Conservation (phyloP, 768 basidiomycete genomes). For the Leucosporidium scottii region DNA sequence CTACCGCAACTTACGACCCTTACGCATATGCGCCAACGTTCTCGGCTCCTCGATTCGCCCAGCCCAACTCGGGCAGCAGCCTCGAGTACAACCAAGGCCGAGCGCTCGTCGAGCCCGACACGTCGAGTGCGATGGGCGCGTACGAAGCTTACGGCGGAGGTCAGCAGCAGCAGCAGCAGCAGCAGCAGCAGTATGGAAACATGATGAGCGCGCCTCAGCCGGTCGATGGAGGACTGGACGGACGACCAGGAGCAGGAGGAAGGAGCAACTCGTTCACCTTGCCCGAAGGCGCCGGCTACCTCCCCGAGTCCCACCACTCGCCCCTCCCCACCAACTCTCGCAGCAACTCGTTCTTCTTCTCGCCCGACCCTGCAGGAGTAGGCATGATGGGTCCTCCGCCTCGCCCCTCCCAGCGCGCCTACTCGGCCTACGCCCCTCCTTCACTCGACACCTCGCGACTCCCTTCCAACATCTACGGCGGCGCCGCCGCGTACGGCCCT, state of each 20-base stretch:
- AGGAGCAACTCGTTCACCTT: neutral
- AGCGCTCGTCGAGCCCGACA: neutral
- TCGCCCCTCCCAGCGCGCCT: neutral
- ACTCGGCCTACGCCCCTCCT: neutral
- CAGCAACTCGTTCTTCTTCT: neutral
- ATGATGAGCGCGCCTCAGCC: neutral
- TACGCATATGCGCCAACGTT: too few relatives aligned
- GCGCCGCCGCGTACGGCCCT: slow-evolving; percentile 22
- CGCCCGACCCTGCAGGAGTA: neutral
- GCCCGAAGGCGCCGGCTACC: neutral
- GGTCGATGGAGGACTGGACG: neutral
- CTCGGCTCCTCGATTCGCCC: too few relatives aligned
- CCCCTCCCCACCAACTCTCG: neutral
- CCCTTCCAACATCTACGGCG: slow-evolving; percentile 35
- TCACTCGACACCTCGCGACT: neutral
- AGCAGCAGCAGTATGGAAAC: neutral
- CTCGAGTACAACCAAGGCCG: too few relatives aligned
- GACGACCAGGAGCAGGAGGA: neutral
- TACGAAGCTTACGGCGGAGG: neutral
- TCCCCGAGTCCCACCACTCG: neutral
- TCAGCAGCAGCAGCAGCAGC: too few relatives aligned
- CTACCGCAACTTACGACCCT: too few relatives aligned
- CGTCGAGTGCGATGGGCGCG: neutral
- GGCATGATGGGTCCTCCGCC: slow-evolving; percentile 4
- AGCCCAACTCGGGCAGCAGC: too few relatives aligned